These are phyloP conservation scores for Zhuliangozyma parablackwelliae DNA, from an alignment of 1,139 yeast species.

Conservation along the genomic window DNA sequence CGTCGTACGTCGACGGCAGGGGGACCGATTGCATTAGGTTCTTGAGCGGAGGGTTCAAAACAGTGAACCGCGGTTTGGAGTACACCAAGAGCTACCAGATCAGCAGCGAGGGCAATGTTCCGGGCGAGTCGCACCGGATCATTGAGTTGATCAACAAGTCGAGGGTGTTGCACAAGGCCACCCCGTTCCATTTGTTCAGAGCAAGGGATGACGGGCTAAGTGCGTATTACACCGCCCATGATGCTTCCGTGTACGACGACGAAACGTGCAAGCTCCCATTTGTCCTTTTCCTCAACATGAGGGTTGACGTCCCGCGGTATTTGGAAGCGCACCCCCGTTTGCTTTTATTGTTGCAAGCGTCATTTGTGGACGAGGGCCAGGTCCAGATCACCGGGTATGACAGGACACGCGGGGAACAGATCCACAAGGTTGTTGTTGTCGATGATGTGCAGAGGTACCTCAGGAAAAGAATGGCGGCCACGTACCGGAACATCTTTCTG, in stretches of 20 bases:
- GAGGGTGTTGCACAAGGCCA: constrained; percentile 68
- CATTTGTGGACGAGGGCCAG: constrained; percentile 23
- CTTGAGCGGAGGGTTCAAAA: constrained; percentile 23
- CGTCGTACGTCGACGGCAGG: constrained; percentile 28
- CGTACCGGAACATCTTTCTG: constrained; percentile 18
- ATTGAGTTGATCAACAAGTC: constrained; percentile 73
- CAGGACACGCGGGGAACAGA: constrained; percentile 17
- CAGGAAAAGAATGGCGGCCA: constrained; percentile 18
- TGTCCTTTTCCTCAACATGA: constrained; percentile 58
- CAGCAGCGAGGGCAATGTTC: constrained; percentile 1
- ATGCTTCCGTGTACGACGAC: constrained; percentile 47
- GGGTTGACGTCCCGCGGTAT: constrained; percentile 19
- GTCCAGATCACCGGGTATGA: constrained; percentile 27
- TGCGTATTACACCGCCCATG: constrained; percentile 80
- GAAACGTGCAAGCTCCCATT: constrained; percentile 63
- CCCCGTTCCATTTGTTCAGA: constrained; percentile 83
- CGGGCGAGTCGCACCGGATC: constrained; percentile 22
- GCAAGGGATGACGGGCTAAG: constrained; percentile 29
- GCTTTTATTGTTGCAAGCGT: constrained; percentile 24
- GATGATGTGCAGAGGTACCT: constrained; percentile 20
- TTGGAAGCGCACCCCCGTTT: constrained; percentile 23
- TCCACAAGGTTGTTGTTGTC: constrained; percentile 21
- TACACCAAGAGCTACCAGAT: constrained; percentile 3
- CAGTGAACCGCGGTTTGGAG: too few relatives aligned
- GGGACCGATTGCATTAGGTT: constrained; percentile 23